phyloP scores from a whole-genome alignment of 2,329 filamentous ascomycete species.

The Aspergillus fijiensis region DNA sequence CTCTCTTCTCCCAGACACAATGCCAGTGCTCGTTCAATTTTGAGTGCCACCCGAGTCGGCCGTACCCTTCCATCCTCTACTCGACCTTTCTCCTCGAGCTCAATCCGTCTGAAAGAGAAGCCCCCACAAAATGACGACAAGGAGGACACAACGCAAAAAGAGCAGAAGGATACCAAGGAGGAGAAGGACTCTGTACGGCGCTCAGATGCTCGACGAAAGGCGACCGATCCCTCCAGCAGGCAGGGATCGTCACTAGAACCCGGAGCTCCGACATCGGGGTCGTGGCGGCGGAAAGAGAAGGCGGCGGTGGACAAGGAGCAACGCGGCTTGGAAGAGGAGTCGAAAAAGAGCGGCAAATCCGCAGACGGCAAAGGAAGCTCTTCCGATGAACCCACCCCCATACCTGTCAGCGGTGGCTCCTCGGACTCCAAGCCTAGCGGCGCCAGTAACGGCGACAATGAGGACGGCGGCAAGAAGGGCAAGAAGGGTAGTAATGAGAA shows the following conservation, averaged over 20 bases:
- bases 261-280: slow-evolving; percentile 35
- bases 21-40: slow-evolving; percentile 28
- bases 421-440: slow-evolving; percentile 54
- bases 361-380: slow-evolving; percentile 50
- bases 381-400: slow-evolving; percentile 48
- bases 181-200: slow-evolving; percentile 46
- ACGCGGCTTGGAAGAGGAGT: slow-evolving; percentile 37
- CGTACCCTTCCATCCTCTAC: slow-evolving; percentile 29
- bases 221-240: slow-evolving; percentile 39
- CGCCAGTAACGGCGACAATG: slow-evolving; percentile 53
- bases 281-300: slow-evolving; percentile 43
- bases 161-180: slow-evolving; percentile 30
- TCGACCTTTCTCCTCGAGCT: slow-evolving; percentile 47
- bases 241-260: slow-evolving; percentile 26
- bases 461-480: slow-evolving; percentile 68
- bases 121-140: slow-evolving; percentile 45
- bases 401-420: slow-evolving; percentile 36
- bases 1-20: slow-evolving; percentile 34
- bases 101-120: slow-evolving; percentile 57
- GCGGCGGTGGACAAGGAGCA: slow-evolving; percentile 41
- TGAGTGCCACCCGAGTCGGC: slow-evolving; percentile 26
- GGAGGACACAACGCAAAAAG: slow-evolving; percentile 30
- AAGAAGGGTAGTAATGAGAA: slow-evolving; percentile 68
- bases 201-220: slow-evolving; percentile 43
- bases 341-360: slow-evolving; percentile 40